Evolutionary conservation across 2,329 filamentous ascomycete species (phyloP).

Genomic region (Biscogniauxia marginata): DNA sequence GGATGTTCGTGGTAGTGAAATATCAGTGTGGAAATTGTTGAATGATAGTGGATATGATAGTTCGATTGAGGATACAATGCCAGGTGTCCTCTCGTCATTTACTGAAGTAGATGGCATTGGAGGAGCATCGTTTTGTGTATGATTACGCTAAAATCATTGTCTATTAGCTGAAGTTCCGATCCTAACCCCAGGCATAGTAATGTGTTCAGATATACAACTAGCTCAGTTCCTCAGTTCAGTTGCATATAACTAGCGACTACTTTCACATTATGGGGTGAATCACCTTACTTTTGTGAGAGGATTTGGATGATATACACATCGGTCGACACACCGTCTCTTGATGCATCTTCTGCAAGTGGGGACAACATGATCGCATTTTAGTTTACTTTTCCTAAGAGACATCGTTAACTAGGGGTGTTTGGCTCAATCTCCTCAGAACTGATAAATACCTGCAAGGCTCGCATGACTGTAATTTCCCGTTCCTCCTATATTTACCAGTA

Average conservation of each 20-base stretch:
- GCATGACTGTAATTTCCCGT: conserved; percentile 37
- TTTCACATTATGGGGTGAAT: too few relatives aligned
- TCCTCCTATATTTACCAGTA: conserved; percentile 34
- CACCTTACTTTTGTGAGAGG: conserved; percentile 33
- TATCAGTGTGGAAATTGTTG: conserved; percentile 4
- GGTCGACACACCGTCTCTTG: conserved; percentile 28
- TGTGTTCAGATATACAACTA: not conserved
- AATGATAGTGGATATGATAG: conserved; percentile 5
- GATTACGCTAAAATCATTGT: conserved; percentile 17
- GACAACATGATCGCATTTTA: conserved; percentile 36
- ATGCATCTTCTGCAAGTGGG: conserved; percentile 34
- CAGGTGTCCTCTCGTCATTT: conserved; percentile 15
- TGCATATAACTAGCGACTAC: too few relatives aligned
- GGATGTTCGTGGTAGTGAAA: conserved; percentile 7
- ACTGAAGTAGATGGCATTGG: conserved; percentile 23
- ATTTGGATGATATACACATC: conserved; percentile 35
- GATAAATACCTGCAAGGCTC: conserved; percentile 29
- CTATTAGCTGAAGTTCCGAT: conserved; percentile 1
- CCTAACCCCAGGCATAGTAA: too few relatives aligned
- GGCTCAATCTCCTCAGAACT: conserved; percentile 10
- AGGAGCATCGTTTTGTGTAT: conserved; percentile 12
- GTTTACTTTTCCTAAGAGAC: conserved; percentile 35
- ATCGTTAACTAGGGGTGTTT: conserved; percentile 18
- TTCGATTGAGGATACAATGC: conserved; percentile 24
- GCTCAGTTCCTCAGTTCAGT: too few relatives aligned